Evolutionary conservation across 371 early-diverging fungal genomes (phyloP).

Genomic region (Rhizopus sp.): DNA sequence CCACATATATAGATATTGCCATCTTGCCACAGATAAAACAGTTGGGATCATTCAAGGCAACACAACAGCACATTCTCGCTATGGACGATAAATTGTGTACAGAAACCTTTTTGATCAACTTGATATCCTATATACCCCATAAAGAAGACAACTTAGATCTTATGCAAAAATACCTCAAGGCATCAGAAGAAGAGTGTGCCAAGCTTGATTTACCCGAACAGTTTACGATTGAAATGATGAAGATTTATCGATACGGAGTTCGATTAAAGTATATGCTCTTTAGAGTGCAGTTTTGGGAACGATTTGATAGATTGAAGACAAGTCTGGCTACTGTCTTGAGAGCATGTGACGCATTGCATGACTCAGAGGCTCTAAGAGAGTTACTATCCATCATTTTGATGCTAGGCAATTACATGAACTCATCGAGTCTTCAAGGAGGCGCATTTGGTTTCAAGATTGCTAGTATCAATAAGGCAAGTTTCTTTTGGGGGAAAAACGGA

Average conservation of each 20-base stretch:
- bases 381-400: slow-evolving; percentile 51
- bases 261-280: slow-evolving; percentile 53
- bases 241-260: slow-evolving; percentile 50
- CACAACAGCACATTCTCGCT: slow-evolving; percentile 31
- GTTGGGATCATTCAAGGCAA: slow-evolving; percentile 35
- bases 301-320: slow-evolving; percentile 41
- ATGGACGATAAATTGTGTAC: slow-evolving; percentile 45
- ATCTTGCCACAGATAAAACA: slow-evolving; percentile 38
- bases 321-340: slow-evolving; percentile 37
- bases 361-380: slow-evolving; percentile 40
- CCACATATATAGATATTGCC: slow-evolving; percentile 35
- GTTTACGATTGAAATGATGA: slow-evolving; percentile 55
- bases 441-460: slow-evolving; percentile 56
- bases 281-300: slow-evolving; percentile 52
- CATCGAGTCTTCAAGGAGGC: slow-evolving; percentile 50
- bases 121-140: slow-evolving; percentile 41
- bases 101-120: slow-evolving; percentile 51
- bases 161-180: slow-evolving; percentile 50
- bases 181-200: slow-evolving; percentile 32
- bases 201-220: slow-evolving; percentile 60
- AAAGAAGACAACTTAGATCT: slow-evolving; percentile 47
- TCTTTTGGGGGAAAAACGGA: neutral
- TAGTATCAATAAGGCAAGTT: slow-evolving; percentile 47
- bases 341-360: slow-evolving; percentile 45
- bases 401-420: slow-evolving; percentile 63